Conservation (phyloP, 352 stramenopile genomes). For the Peronospora destructor region DNA sequence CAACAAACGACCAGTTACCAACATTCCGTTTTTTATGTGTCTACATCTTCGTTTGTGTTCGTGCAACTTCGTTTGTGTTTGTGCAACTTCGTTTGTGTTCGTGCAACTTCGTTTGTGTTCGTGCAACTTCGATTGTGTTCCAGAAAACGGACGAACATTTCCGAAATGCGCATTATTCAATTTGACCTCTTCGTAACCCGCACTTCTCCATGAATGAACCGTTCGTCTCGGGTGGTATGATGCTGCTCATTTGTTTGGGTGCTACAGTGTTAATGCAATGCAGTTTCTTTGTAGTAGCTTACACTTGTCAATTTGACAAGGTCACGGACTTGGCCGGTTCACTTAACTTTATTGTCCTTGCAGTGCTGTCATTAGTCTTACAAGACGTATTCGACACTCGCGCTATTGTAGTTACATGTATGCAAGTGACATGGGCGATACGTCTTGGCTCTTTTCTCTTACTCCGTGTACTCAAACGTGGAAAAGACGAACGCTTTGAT, state of each 20-base stretch:
- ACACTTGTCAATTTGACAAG: constrained; percentile 57
- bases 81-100: too few species aligned
- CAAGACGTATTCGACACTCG: constrained; percentile 42
- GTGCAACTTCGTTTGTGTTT: too few species aligned
- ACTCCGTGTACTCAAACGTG: constrained; percentile 53
- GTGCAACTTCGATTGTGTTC: too few species aligned
- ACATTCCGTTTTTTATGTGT: too few species aligned
- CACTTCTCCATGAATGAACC: constrained; percentile 15
- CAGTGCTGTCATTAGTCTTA: constrained; percentile 40
- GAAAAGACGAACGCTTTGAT: constrained; percentile 74
- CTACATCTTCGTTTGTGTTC: too few species aligned
- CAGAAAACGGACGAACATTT: too few species aligned
- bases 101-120: too few species aligned
- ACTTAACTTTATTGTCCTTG: constrained; percentile 55
- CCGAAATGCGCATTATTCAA: too few species aligned
- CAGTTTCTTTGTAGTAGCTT: constrained; percentile 55
- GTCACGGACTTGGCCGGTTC: constrained; percentile 56
- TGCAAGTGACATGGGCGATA: constrained; percentile 51
- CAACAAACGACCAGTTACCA: too few species aligned
- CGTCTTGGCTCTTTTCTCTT: constrained; percentile 65
- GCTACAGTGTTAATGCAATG: constrained; percentile 49
- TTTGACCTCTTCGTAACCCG: too few species aligned
- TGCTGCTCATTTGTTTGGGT: constrained; percentile 44
- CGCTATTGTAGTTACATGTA: constrained; percentile 36
- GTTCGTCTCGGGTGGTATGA: constrained; percentile 23